Evolutionary conservation across 176 grass and related monocot genomes (phyloP), one percentile per base, ranked within the genome.

Genomic region (Otatea glauca): DNA sequence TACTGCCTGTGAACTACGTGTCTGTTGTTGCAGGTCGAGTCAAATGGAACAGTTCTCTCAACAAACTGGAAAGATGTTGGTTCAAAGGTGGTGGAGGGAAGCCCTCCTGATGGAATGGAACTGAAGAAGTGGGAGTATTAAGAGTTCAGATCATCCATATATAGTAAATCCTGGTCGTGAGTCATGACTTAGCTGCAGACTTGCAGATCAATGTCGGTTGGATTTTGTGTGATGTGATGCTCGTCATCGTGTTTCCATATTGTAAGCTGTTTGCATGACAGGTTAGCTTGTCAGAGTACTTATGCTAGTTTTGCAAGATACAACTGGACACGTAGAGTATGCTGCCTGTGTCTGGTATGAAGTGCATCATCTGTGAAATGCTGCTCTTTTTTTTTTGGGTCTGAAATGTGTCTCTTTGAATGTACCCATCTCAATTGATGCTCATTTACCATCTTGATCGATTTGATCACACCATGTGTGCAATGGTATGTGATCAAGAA

Each of bases 21-120:
- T 67, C 0, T 84, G 75, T 14, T 77, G 47, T 65, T 89, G 42
- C 84, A 97, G 94, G 92, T 94, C 27, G 94, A 97, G 83, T 97
- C 94, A 11, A 97, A 94, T 86, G 94, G 94, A 10, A 97, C 94
- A 0, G 94, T 97, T 63, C 91, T 97, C 14, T 97, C 94, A 20
- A 97, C 94, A 3, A 97, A 92, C 61, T 97, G 94, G 94, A 97
- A 88, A 44, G 92, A 97, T 47, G 92, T 97, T 42, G 92, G 94
- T 25, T 38, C 83, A 20, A 97, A 94, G 85, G 71, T 10, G 27
- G 74, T 97, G 4, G 89, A 92, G 58, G 82, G 90, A 20, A 94
- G 88, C 75, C 93, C 94, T 12, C 94, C 94, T 59, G 91, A 97
- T 84, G 93, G 93, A 14, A 94, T 94, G 93, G 85, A 92, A 43